Percentiles rank a stretch among this genome's conserved stretches.
phyloP scores from a whole-genome alignment of 257 asterid species.

The Perilla frutescens region DNA sequence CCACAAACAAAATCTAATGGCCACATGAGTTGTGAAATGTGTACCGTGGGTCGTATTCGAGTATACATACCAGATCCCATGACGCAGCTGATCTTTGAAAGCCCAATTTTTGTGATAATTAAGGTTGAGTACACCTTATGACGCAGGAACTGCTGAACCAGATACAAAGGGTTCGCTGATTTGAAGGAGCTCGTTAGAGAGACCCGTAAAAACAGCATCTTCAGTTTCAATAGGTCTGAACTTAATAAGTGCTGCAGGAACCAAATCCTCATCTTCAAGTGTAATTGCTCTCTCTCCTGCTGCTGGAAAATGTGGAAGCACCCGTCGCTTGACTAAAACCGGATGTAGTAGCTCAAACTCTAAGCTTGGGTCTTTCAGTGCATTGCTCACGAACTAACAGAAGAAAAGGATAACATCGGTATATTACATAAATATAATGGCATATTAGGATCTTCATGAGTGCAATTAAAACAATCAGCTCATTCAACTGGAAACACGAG shows the following conservation, averaged over 20 bases:
- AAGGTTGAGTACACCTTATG: neutral
- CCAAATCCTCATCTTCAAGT: slow-evolving; percentile 88
- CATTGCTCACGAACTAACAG: slow-evolving; percentile 76
- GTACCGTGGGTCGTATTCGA: neutral
- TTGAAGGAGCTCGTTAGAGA: slow-evolving; percentile 74
- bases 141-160: slow-evolving; percentile 53
- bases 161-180: slow-evolving; percentile 72
- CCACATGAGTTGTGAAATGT: slow-evolving; percentile 8
- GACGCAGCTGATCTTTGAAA: neutral
- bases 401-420: neutral
- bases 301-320: slow-evolving; percentile 72
- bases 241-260: slow-evolving; percentile 88
- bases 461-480: too few relatives aligned
- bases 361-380: slow-evolving; percentile 81
- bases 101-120: too few relatives aligned
- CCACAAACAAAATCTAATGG: neutral
- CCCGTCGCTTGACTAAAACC: slow-evolving; percentile 60
- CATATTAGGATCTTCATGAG: neutral
- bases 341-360: slow-evolving; percentile 86
- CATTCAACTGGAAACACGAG: neutral
- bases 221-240: slow-evolving; percentile 82
- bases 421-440: neutral
- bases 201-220: slow-evolving; percentile 75
- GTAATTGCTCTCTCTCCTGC: slow-evolving; percentile 57
- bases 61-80: neutral